Evolutionary conservation across 768 basidiomycete genomes (phyloP).

Genomic region (Tulasnella sp.): DNA sequence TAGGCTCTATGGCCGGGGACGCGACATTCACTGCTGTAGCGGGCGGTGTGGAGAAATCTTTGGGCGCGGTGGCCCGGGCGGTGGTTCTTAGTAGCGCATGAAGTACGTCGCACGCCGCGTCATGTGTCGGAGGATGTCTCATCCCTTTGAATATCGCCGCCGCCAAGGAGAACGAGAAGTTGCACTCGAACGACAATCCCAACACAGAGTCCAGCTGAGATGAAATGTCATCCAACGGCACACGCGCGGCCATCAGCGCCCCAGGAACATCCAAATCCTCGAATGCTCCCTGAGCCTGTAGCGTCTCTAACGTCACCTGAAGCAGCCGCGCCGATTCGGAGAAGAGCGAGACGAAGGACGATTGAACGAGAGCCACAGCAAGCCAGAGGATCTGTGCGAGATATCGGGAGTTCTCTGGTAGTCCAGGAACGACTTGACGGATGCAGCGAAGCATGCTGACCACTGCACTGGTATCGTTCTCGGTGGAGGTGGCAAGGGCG

Average conservation of each 20-base stretch:
- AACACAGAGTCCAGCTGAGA: conserved; percentile 61
- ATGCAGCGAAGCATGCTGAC: conserved; percentile 86
- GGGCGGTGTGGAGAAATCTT: conserved; percentile 26
- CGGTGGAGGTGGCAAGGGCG: conserved; percentile 37
- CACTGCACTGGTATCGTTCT: conserved; percentile 56
- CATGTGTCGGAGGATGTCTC: conserved; percentile 51
- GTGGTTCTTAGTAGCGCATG: conserved; percentile 54
- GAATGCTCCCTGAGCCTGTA: conserved; percentile 52
- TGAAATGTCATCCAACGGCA: conserved; percentile 53
- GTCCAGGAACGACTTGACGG: conserved; percentile 59
- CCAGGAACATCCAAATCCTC: conserved; percentile 33
- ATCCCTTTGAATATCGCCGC: conserved; percentile 80
- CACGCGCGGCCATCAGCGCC: conserved; percentile 44
- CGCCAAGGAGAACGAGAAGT: conserved; percentile 73
- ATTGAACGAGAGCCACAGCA: conserved; percentile 70
- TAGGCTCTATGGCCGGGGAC: conserved; percentile 22
- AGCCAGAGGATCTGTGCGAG: conserved; percentile 75
- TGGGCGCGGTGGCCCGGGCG: conserved; percentile 22
- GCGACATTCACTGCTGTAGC: conserved; percentile 29
- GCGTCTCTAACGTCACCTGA: conserved; percentile 48
- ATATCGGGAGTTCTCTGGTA: conserved; percentile 60
- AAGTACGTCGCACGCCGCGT: conserved; percentile 49
- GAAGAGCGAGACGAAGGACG: conserved; percentile 55
- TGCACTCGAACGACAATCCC: conserved; percentile 63
- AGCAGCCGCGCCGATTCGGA: conserved; percentile 57